Conservation (phyloP, 2,329 filamentous ascomycete genomes). For the Trichoderma atrobrunneum region DNA sequence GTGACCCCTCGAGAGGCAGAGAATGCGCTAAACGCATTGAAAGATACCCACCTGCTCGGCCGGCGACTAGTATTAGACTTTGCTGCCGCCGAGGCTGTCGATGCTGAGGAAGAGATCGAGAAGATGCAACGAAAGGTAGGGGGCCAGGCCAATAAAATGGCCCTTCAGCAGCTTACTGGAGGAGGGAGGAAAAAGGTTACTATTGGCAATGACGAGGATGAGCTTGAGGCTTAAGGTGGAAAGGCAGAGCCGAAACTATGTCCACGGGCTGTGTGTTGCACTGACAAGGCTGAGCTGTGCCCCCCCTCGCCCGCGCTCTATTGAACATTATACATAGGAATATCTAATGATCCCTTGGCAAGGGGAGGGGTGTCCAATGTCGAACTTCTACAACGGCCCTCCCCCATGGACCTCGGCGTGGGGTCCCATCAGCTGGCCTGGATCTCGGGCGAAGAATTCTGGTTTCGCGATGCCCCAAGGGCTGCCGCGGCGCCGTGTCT, state of each 20-base stretch:
- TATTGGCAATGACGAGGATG: conserved; percentile 69
- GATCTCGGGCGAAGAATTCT: conserved; percentile 30
- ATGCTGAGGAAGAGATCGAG: conserved; percentile 92
- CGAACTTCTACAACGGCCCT: conserved; percentile 6
- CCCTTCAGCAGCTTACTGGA: conserved; percentile 82
- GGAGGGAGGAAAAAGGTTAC: conserved; percentile 84
- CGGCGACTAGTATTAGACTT: conserved; percentile 88
- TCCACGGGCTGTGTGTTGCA: conserved; percentile 19
- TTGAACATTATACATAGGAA: conserved; percentile 4
- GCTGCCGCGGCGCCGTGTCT: conserved; percentile 33
- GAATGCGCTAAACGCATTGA: conserved; percentile 86
- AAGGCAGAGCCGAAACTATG: conserved; percentile 22
- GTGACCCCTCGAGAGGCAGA: conserved; percentile 83
- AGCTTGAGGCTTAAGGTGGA: conserved; percentile 39
- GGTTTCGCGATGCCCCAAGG: conserved; percentile 26
- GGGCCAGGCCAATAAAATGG: conserved; percentile 85
- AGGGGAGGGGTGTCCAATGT: conserved; percentile 18
- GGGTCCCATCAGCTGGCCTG: conserved; percentile 19
- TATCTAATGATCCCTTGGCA: conserved; percentile 24
- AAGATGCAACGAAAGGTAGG: conserved; percentile 97
- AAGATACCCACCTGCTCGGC: conserved; percentile 89
- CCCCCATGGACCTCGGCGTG: conserved; percentile 4
- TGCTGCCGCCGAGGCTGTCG: conserved; percentile 80
- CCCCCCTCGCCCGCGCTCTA: conserved; percentile 17
- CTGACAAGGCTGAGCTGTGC: conserved; percentile 18